A percentile compares a stretch with the other conserved stretches of the same genome.
Evolutionary conservation across 768 basidiomycete genomes (phyloP).

Genomic region (Trametes cingulata): DNA sequence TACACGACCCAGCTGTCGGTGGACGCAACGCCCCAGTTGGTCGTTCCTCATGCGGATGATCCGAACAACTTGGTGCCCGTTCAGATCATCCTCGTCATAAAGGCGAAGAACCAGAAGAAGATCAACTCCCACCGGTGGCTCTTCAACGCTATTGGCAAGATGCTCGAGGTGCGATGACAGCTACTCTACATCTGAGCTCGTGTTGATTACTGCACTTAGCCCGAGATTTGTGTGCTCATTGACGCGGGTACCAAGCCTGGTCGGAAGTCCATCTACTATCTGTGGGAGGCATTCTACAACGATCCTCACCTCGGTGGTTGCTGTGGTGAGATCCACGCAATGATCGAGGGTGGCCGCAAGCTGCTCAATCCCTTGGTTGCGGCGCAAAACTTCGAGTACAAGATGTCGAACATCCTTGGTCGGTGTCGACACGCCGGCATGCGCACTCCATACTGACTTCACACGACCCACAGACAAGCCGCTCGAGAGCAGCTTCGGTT

Average conservation of each 20-base stretch:
- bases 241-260: slow-evolving; percentile 98
- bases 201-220: slow-evolving; percentile 44
- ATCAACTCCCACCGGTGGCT: slow-evolving; percentile 96
- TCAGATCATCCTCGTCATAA: slow-evolving; percentile 87
- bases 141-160: slow-evolving; percentile 89
- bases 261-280: slow-evolving; percentile 92
- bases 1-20: slow-evolving; percentile 97
- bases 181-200: not conserved
- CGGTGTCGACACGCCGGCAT: slow-evolving; percentile 17
- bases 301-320: slow-evolving; percentile 79
- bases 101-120: slow-evolving; percentile 95
- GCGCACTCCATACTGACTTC: not conserved
- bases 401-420: slow-evolving; percentile 97
- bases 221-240: slow-evolving; percentile 88
- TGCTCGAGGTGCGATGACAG: slow-evolving; percentile 57
- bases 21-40: slow-evolving; percentile 85
- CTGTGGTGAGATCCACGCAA: slow-evolving; percentile 95
- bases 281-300: slow-evolving; percentile 92
- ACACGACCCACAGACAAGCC: slow-evolving; percentile 68
- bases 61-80: slow-evolving; percentile 92
- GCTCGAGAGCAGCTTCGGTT: slow-evolving; percentile 92
- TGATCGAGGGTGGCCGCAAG: slow-evolving; percentile 92
- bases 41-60: slow-evolving; percentile 87
- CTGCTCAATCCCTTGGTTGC: slow-evolving; percentile 90
- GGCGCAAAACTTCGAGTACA: slow-evolving; percentile 97